Conservation (phyloP, 768 basidiomycete genomes). For the Tricholoma matsutake region DNA sequence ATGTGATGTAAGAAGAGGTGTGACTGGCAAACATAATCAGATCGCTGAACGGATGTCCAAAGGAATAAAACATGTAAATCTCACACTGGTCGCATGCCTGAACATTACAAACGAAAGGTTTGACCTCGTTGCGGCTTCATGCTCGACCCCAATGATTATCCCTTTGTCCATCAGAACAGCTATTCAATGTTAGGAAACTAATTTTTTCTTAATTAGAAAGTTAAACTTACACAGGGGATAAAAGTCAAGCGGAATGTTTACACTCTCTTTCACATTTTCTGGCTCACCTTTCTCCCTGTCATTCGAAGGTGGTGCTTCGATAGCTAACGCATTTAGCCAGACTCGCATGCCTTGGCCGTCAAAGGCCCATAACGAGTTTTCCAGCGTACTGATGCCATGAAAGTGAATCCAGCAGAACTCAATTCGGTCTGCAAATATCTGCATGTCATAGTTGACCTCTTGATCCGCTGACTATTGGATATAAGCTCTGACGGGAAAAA, state of each 20-base stretch:
- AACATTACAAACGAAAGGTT: constrained; percentile 90
- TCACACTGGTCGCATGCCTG: constrained; percentile 84
- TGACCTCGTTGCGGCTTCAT: constrained; percentile 72
- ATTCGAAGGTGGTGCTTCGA: constrained; percentile 56
- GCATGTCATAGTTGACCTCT: constrained; percentile 96
- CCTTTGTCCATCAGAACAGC: constrained; percentile 99
- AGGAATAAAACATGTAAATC: constrained; percentile 20
- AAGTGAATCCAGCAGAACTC: constrained; percentile 99
- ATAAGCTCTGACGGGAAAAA: neutral
- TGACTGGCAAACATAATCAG: constrained; percentile 48
- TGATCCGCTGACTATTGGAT: constrained; percentile 64
- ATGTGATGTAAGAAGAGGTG: constrained; percentile 94
- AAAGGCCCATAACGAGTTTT: constrained; percentile 98
- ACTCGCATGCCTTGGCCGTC: constrained; percentile 87
- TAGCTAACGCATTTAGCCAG: constrained; percentile 93
- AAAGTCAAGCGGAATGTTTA: constrained; percentile 89
- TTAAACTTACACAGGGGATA: constrained; percentile 84
- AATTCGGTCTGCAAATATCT: constrained; percentile 93
- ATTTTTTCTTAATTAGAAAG: neutral
- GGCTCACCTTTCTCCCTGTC: constrained; percentile 29
- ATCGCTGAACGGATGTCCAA: neutral
- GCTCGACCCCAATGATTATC: constrained; percentile 94
- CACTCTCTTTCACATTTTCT: constrained; percentile 82
- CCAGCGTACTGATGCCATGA: constrained; percentile 86
- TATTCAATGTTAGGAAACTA: constrained; percentile 30